Percentiles rank a stretch among this genome's conserved stretches.
These are phyloP conservation scores for Perilla frutescens DNA, from an alignment of 257 asterid genomes.

Conservation along the genomic window DNA sequence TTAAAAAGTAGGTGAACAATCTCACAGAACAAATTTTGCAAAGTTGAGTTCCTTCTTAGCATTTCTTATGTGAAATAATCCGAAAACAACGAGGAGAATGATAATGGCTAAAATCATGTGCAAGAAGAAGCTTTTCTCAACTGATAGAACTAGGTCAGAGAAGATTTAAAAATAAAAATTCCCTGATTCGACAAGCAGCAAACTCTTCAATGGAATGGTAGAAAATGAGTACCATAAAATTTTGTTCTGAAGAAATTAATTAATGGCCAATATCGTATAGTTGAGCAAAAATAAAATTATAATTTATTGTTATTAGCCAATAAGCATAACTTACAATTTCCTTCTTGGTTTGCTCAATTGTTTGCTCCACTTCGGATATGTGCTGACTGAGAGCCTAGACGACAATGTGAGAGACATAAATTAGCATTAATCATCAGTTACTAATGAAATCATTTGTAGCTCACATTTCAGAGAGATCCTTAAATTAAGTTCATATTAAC, in stretches of 20 bases:
- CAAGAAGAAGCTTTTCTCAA: not conserved
- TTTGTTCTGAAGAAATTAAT: not conserved
- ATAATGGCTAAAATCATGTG: not conserved
- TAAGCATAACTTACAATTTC: conserved; percentile 67
- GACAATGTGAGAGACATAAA: conserved; percentile 33
- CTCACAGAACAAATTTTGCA: conserved; percentile 4
- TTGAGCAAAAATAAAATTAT: not conserved
- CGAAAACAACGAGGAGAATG: not conserved
- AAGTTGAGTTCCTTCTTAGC: too few relatives aligned
- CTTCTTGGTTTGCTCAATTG: conserved; percentile 70
- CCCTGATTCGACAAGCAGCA: not conserved
- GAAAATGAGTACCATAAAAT: not conserved
- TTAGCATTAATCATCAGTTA: conserved; percentile 23
- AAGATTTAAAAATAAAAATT: too few relatives aligned
- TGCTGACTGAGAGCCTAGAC: conserved; percentile 95
- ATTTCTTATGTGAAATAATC: not conserved
- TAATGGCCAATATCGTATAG: not conserved
- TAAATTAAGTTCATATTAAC: conserved; percentile 21
- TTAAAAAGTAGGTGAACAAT: conserved; percentile 26
- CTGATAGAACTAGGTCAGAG: not conserved
- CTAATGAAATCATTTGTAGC: not conserved
- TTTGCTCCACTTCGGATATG: conserved; percentile 80
- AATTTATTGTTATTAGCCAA: not conserved
- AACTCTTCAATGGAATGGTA: not conserved
- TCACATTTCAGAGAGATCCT: not conserved